Evolutionary conservation across 1,284 basidiomycete genomes (phyloP).

Genomic region (Lignosus rhinocerotis): DNA sequence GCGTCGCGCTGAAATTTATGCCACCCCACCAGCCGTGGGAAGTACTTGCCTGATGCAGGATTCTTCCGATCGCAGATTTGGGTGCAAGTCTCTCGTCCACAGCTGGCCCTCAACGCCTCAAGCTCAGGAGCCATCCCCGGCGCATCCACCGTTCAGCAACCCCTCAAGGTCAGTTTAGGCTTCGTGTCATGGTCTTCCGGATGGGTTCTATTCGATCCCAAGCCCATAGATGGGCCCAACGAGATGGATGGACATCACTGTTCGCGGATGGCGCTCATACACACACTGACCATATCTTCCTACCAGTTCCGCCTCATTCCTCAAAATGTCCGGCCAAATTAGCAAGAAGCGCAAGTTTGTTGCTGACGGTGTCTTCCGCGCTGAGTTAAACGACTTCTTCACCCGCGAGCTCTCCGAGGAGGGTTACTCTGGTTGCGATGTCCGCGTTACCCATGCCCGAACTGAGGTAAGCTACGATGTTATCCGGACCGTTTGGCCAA

Average conservation of each 20-base stretch:
- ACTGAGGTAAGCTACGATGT: constrained; percentile 71
- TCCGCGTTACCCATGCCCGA: constrained; percentile 98
- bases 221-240: background rate
- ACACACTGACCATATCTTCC: constrained; percentile 4
- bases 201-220: background rate
- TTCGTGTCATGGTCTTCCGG: background rate
- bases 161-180: constrained; percentile 23
- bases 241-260: constrained; percentile 17
- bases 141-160: constrained; percentile 22
- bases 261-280: constrained; percentile 14
- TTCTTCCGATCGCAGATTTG: constrained; percentile 14
- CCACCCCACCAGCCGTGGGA: background rate
- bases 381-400: constrained; percentile 98
- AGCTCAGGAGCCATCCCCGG: constrained; percentile 20
- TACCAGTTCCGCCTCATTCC: constrained; percentile 8
- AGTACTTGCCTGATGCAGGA: constrained; percentile 7
- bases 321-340: constrained; percentile 80
- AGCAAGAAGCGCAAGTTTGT: constrained; percentile 98
- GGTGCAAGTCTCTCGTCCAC: constrained; percentile 7
- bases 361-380: constrained; percentile 98
- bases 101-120: constrained; percentile 19
- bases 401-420: constrained; percentile 99
- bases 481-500: background rate
- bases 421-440: constrained; percentile 99
- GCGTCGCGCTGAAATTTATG: constrained; percentile 18